Evolutionary conservation across 1,284 basidiomycete genomes (phyloP), one percentile per base, ranked within the genome.

Genomic region (Moesziomyces parantarcticus): DNA sequence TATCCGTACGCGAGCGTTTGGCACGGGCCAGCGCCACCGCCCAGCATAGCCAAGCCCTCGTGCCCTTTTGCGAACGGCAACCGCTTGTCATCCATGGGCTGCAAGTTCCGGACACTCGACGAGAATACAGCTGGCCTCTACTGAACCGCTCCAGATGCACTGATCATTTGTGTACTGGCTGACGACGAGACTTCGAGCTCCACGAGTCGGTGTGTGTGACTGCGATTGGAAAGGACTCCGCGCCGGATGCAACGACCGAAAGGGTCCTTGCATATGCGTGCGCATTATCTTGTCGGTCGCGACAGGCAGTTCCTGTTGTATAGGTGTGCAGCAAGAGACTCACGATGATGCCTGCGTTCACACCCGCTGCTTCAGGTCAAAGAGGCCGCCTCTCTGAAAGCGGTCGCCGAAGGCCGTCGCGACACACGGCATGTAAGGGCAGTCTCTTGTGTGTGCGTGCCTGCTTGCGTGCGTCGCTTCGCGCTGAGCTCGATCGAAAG

Each of bases 21-120:
- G 50, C 50, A 51, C 50, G 50, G 50, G 42, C 50, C 50, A 51
- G 13, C 36, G 36, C 36, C 36, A 39, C 36, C 36, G 18, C 16
- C 6, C 16, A 39, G 36, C 16, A 6, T 18, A 5, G 18, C n/a
- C n/a, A n/a, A n/a, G n/a, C 36, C 36, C 11, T 39, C 7, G 36
- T 6, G 2, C 11, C 18, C 36, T 5, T 11, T 14, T 39, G 16
- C 20, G 48, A 34, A 42, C 39, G n/a, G 39, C n/a, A 23, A 5
- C n/a, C n/a, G n/a, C n/a, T 21, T 5, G 2, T 3, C 36, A n/a
- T 16, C 5, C 36, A 5, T 16, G 2, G 2, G 36, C 36, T 39
- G 36, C 16, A 5, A 39, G 11, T 13, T 13, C 11, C 10, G 11
- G 11, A 13, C 29, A 32, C 10, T 32, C 13, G 29, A 29, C 5